Base-by-base conservation (phyloP, 164 flowering plant species). In the Malania oleifera region DNA sequence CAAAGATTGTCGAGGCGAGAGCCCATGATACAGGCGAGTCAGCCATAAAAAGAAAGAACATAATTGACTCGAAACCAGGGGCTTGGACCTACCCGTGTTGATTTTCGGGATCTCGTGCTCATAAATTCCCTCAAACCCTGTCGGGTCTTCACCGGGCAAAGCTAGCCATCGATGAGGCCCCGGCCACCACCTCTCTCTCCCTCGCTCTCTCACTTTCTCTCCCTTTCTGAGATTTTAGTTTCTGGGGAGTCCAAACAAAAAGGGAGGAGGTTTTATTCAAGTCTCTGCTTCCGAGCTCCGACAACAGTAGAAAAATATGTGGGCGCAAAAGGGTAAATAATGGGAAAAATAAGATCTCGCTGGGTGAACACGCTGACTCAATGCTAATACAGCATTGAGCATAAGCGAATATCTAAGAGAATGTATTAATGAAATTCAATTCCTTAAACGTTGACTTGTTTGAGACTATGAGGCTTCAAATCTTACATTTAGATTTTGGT, bases 31-130 rank as follows among this genome's bases (percentile, higher is more conserved):
- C 43, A 54, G n/a, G 15, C 40, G 57, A 11, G 20, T 12, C 52
- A 8, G 45, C 20, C 20, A 35, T 2, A 18, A 43, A 46, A 20
- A 45, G 24, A 17, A 9, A 53, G 43, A 66, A 61, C 52, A 3
- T 15, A 15, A 43, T 5, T 17, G 46, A 43, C n/a, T 15, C 38
- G 62, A 62, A 61, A 15, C 47, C 26, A 56, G 57, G 52, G 65
- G 23, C 24, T 22, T 23, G 47, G 63, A 55, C 63, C 61, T 58
- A 69, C 79, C 74, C 64, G 78, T 65, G 67, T 67, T 57, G 80
- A 59, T 49, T 51, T 56, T 20, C 68, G 71, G 53, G 72, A 70
- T 75, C 83, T 82, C 70, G 84, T 75, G 87, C 73, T 77, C 81
- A 69, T 73, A 69, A 82, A 83, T 69, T 55, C 67, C 24, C 60